Conservation (phyloP, 345 rosid genomes). For the Erucastrum elatum region DNA sequence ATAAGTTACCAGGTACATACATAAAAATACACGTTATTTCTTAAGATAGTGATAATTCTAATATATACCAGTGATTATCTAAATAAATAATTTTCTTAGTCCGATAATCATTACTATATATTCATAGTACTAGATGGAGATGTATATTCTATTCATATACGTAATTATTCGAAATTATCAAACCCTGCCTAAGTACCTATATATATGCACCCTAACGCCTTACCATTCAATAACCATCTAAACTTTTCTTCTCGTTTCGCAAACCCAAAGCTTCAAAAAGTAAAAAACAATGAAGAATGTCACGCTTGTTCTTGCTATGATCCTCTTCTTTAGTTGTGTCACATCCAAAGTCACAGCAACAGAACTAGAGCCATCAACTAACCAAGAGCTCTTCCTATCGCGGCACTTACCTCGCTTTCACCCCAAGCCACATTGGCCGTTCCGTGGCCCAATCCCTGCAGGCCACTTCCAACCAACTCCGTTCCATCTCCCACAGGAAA, state of each 20-base stretch:
- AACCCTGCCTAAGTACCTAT: background rate
- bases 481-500: constrained; percentile 8
- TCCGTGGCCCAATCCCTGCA: constrained; percentile 5
- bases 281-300: constrained; percentile 26
- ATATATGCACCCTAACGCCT: background rate
- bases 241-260: background rate
- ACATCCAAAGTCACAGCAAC: constrained; percentile 14
- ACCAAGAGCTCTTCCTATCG: background rate
- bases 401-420: background rate
- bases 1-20: too few species aligned
- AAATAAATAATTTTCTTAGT: background rate
- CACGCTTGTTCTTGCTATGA: background rate
- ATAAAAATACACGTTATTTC: too few species aligned
- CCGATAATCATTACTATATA: background rate
- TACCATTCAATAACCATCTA: background rate
- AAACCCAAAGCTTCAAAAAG: background rate
- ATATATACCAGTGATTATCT: background rate
- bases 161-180: background rate
- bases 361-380: background rate
- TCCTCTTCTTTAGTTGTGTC: constrained; percentile 20
- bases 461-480: too few species aligned
- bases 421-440: constrained; percentile 31
- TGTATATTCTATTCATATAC: background rate
- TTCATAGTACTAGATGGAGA: background rate
- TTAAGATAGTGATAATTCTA: background rate